phyloP scores from a whole-genome alignment of 768 basidiomycete genomes.

The Mycena leptocephala region DNA sequence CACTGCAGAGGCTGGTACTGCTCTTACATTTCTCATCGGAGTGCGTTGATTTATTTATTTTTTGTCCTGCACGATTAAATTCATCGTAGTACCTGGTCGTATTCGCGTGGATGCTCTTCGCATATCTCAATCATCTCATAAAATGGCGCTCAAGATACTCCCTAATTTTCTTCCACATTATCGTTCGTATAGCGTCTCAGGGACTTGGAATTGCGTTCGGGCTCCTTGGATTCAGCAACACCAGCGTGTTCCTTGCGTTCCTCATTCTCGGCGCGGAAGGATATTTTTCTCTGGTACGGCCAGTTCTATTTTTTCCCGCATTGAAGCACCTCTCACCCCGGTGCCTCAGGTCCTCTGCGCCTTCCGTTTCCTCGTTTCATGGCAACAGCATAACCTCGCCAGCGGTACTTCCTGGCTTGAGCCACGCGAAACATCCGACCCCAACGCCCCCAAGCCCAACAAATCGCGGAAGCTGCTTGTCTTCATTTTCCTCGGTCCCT shows the following conservation, averaged over 20 bases:
- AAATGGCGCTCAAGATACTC: conserved; percentile 51
- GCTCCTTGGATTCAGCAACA: conserved; percentile 46
- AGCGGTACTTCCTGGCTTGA: conserved; percentile 54
- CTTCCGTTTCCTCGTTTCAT: conserved; percentile 32
- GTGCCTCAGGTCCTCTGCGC: conserved; percentile 25
- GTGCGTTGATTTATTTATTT: conserved; percentile 1
- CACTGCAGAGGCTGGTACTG: conserved; percentile 46
- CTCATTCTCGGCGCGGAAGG: conserved; percentile 46
- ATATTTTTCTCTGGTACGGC: conserved; percentile 46
- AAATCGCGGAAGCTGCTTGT: not conserved
- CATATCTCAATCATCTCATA: conserved; percentile 46
- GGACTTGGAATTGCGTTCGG: conserved; percentile 55
- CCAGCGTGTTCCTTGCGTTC: conserved; percentile 46
- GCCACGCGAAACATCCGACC: conserved; percentile 32
- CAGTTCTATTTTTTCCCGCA: too few species aligned
- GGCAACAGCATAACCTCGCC: conserved; percentile 35
- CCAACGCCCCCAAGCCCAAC: not conserved
- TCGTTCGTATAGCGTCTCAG: conserved; percentile 53
- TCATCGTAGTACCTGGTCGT: conserved; percentile 46
- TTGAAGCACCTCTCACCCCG: not conserved
- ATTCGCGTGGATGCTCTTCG: conserved; percentile 47
- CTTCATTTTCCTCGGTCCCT: conserved; percentile 40
- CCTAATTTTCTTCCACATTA: conserved; percentile 51
- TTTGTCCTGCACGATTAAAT: not conserved
- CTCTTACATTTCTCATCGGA: conserved; percentile 51